phyloP scores from a whole-genome alignment of 1,284 basidiomycete genomes.

The Grifola frondosa region DNA sequence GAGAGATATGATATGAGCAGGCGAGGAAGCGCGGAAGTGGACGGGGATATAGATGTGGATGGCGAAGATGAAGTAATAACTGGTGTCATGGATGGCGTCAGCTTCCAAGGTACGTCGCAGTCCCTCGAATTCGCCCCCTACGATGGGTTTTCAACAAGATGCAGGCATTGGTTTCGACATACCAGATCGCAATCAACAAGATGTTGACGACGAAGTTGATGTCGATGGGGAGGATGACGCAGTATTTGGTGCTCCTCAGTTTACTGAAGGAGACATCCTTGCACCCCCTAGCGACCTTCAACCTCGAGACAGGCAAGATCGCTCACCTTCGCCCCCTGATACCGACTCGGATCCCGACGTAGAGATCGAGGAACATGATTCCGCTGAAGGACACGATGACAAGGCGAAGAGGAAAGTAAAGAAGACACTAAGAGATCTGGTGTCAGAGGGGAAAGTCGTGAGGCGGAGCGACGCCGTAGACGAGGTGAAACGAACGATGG shows the following conservation, averaged over 20 bases:
- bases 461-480: constrained; percentile 29
- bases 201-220: constrained; percentile 76
- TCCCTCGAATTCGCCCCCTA: constrained; percentile 3
- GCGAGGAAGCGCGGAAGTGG: constrained; percentile 32
- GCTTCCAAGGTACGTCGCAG: constrained; percentile 36
- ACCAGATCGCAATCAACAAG: constrained; percentile 51
- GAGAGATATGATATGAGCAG: constrained; percentile 34
- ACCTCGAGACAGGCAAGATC: no score
- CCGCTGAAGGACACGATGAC: constrained; percentile 4
- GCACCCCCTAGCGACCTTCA: constrained; percentile 7
- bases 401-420: constrained; percentile 17
- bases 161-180: constrained; percentile 66
- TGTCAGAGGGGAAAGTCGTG: constrained; percentile 49
- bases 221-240: constrained; percentile 74
- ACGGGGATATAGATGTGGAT: constrained; percentile 36
- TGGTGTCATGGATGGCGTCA: constrained; percentile 35
- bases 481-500: constrained; percentile 39
- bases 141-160: background rate
- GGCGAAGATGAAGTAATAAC: constrained; percentile 25
- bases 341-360: constrained; percentile 41
- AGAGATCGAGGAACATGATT: constrained; percentile 27
- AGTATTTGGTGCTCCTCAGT: constrained; percentile 66
- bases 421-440: constrained; percentile 48
- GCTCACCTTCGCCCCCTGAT: constrained; percentile 7
- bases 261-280: constrained; percentile 70